A percentile compares a stretch with the other conserved stretches of the same genome.
These are phyloP conservation scores for Pisolithus microcarpus DNA, from an alignment of 768 basidiomycete genomes.

Conservation along the genomic window DNA sequence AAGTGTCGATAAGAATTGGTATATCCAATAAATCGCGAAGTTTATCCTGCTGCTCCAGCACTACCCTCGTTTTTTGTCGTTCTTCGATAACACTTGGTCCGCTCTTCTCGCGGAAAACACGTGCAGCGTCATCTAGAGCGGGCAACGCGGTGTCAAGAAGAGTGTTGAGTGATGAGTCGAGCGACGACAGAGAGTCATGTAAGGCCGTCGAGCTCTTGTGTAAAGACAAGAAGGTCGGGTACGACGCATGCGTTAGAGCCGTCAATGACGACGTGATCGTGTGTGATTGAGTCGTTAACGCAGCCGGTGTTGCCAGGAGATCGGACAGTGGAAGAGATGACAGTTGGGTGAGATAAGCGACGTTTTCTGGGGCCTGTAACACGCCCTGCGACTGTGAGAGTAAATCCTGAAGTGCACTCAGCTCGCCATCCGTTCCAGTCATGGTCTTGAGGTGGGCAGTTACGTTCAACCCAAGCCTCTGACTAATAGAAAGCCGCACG, in stretches of 20 bases:
- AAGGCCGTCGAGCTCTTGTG: conserved; percentile 75
- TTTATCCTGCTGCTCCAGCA: conserved; percentile 94
- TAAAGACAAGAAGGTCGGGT: conserved; percentile 86
- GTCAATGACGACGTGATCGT: conserved; percentile 86
- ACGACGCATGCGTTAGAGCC: conserved; percentile 83
- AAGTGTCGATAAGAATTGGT: conserved; percentile 86
- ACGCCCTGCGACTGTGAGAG: conserved; percentile 14
- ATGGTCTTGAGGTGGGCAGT: conserved; percentile 11
- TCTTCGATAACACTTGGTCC: conserved; percentile 62
- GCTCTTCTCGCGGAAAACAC: conserved; percentile 65
- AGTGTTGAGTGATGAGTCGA: conserved; percentile 65
- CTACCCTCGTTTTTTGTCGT: conserved; percentile 67
- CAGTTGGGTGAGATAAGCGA: conserved; percentile 57
- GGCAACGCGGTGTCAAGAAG: conserved; percentile 67
- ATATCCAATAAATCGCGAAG: conserved; percentile 87
- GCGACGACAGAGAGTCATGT: conserved; percentile 60
- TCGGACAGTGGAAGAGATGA: conserved; percentile 58
- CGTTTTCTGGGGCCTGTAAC: conserved; percentile 19
- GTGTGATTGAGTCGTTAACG: conserved; percentile 76
- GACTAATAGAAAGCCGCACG: too few relatives aligned
- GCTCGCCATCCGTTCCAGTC: conserved; percentile 14
- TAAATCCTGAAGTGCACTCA: conserved; percentile 20
- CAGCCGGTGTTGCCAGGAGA: conserved; percentile 63
- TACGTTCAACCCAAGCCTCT: too few relatives aligned
- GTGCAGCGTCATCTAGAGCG: conserved; percentile 64